Evolutionary conservation across 169 alveolate species (phyloP).

Genomic region (Eimeria sp.): DNA sequence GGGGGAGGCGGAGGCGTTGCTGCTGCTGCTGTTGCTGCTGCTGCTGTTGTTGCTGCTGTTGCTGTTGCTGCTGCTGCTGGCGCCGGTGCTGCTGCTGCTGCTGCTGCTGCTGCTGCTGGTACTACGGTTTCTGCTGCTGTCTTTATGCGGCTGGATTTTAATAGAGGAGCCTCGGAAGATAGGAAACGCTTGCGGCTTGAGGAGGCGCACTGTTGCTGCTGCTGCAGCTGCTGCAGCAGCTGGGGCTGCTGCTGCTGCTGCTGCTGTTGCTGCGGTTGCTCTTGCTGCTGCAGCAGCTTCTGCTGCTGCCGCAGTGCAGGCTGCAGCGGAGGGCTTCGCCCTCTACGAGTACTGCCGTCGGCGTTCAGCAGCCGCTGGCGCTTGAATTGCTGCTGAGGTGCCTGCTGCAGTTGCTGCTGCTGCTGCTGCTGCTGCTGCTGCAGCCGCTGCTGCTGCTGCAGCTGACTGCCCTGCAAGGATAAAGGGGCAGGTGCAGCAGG

Average conservation of each 20-base stretch:
- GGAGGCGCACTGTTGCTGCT: constrained; percentile 12
- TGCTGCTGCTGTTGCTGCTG: constrained; percentile 38
- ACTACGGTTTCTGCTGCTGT: constrained; percentile 15
- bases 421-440: constrained; percentile 27
- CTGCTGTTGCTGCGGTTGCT: background rate
- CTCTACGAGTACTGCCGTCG: background rate
- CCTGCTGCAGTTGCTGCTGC: constrained; percentile 48
- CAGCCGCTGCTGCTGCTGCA: constrained; percentile 41
- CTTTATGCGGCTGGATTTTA: constrained; percentile 22
- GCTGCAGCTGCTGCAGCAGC: constrained; percentile 42
- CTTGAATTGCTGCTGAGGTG: constrained; percentile 6
- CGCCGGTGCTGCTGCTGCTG: constrained; percentile 22
- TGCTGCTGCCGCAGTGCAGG: constrained; percentile 7
- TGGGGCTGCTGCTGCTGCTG: background rate
- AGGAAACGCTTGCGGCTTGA: constrained; percentile 23
- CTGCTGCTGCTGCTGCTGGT: background rate
- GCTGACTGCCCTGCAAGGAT: constrained; percentile 10
- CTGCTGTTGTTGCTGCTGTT: background rate
- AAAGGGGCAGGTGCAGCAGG: constrained; percentile 18
- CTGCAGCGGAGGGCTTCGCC: constrained; percentile 3
- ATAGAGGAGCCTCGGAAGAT: background rate
- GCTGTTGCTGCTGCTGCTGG: background rate
- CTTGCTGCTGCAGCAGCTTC: background rate
- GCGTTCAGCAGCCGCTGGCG: constrained; percentile 58
- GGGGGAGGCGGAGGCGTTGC: constrained; percentile 13